These are phyloP conservation scores for Cladosporium sp. DNA, from an alignment of 2,329 filamentous ascomycete genomes.

Conservation along the genomic window DNA sequence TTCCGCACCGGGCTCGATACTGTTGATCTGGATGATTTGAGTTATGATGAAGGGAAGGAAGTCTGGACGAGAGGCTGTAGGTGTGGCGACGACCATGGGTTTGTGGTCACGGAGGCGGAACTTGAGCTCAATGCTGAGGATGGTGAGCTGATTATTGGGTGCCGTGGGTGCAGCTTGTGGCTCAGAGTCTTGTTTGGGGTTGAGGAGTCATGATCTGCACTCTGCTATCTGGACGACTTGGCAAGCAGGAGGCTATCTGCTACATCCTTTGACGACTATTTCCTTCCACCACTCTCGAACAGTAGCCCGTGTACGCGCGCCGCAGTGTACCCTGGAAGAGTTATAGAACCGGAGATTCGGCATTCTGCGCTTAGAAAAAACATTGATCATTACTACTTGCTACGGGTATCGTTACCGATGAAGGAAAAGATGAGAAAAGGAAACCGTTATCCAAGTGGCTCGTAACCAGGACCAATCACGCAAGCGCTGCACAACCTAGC, in stretches of 20 bases:
- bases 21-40: slow-evolving; percentile 60
- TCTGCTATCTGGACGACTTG: background rate
- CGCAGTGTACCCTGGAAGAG: background rate
- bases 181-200: slow-evolving; percentile 62
- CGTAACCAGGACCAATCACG: background rate
- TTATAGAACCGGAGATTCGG: too few species aligned
- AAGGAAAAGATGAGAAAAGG: background rate
- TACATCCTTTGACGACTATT: background rate
- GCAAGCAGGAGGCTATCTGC: background rate
- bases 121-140: slow-evolving; percentile 53
- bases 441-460: background rate
- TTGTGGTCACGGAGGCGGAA: slow-evolving; percentile 57
- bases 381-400: slow-evolving; percentile 13
- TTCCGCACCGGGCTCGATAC: slow-evolving; percentile 54
- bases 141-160: slow-evolving; percentile 62
- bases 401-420: slow-evolving; percentile 15
- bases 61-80: slow-evolving; percentile 58
- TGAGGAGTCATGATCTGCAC: slow-evolving; percentile 38
- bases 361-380: background rate
- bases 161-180: slow-evolving; percentile 65
- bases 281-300: background rate
- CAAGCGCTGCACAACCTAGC: background rate
- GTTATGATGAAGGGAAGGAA: slow-evolving; percentile 40
- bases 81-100: slow-evolving; percentile 61
- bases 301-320: background rate